Percentiles rank a stretch among this genome's conserved stretches.
Evolutionary conservation across 2,329 filamentous ascomycete genomes (phyloP).

Genomic region (Epichloe uncinata): DNA sequence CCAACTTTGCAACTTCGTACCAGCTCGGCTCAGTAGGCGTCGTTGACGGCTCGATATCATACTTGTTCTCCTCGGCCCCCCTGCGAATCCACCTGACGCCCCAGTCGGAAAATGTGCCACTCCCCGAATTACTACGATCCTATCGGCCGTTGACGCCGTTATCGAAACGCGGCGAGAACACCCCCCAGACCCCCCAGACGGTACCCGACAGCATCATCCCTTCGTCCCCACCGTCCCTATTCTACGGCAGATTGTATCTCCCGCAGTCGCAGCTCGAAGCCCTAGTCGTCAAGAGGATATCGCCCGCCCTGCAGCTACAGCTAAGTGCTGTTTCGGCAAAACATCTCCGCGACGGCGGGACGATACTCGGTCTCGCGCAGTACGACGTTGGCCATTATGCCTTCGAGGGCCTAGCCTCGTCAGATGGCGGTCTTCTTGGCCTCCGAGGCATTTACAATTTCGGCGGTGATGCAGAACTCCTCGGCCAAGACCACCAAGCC

Average conservation of each 20-base stretch:
- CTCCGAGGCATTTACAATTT: slow-evolving; percentile 90
- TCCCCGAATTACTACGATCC: slow-evolving; percentile 66
- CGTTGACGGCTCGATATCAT: slow-evolving; percentile 93
- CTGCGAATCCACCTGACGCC: slow-evolving; percentile 51
- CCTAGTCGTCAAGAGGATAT: slow-evolving; percentile 65
- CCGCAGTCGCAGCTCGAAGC: slow-evolving; percentile 80
- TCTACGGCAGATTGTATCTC: slow-evolving; percentile 70
- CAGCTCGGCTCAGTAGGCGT: slow-evolving; percentile 78
- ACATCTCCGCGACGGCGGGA: slow-evolving; percentile 60
- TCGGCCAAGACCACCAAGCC: slow-evolving; percentile 23
- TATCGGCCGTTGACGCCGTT: slow-evolving; percentile 68
- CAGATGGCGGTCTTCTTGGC: slow-evolving; percentile 80
- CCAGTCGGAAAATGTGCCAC: slow-evolving; percentile 59
- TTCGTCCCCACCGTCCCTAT: slow-evolving; percentile 36
- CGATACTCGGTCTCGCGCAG: slow-evolving; percentile 57
- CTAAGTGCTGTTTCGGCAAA: slow-evolving; percentile 66
- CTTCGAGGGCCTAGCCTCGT: slow-evolving; percentile 81
- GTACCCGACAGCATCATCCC: slow-evolving; percentile 15
- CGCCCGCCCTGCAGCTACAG: slow-evolving; percentile 65
- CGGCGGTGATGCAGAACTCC: slow-evolving; percentile 44
- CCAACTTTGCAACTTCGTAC: slow-evolving; percentile 91
- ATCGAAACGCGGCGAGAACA: slow-evolving; percentile 13
- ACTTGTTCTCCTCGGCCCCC: slow-evolving; percentile 82
- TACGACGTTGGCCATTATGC: slow-evolving; percentile 82
- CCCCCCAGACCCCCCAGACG: not conserved